Evolutionary conservation across 805 yeast genomes (phyloP).

Genomic region (Pichia gijzeniarum): DNA sequence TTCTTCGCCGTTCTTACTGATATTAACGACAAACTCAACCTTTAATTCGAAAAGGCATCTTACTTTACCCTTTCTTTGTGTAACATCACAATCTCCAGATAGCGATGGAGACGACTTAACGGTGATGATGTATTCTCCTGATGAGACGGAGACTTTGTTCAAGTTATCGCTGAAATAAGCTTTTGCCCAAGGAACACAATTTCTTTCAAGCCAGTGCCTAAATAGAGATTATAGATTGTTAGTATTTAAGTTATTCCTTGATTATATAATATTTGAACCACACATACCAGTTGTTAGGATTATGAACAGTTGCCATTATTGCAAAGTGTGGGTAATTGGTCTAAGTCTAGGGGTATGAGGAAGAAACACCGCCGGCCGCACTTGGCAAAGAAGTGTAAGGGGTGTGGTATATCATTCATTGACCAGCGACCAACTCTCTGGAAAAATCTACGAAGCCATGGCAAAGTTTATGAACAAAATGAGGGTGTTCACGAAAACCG

Average conservation of each 20-base stretch:
- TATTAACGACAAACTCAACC: conserved; percentile 41
- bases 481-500: conserved; percentile 12
- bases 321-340: background rate
- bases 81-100: conserved; percentile 74
- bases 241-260: background rate
- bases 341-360: background rate
- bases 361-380: background rate
- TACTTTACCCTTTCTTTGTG: conserved; percentile 78
- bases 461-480: conserved; percentile 10
- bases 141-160: conserved; percentile 37
- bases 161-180: conserved; percentile 62
- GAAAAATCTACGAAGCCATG: conserved; percentile 2
- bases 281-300: conserved; percentile 81
- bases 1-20: conserved; percentile 30
- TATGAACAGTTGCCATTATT: conserved; percentile 74
- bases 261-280: background rate
- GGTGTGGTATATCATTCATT: too few relatives aligned
- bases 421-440: conserved; percentile 1
- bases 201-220: conserved; percentile 97
- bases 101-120: conserved; percentile 37
- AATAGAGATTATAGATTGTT: background rate
- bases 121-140: conserved; percentile 31
- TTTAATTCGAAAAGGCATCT: conserved; percentile 67
- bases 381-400: background rate
- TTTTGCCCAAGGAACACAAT: conserved; percentile 88